These are phyloP conservation scores for Flueggea neowawraea DNA, from an alignment of 441 rosid genomes.

Conservation along the genomic window DNA sequence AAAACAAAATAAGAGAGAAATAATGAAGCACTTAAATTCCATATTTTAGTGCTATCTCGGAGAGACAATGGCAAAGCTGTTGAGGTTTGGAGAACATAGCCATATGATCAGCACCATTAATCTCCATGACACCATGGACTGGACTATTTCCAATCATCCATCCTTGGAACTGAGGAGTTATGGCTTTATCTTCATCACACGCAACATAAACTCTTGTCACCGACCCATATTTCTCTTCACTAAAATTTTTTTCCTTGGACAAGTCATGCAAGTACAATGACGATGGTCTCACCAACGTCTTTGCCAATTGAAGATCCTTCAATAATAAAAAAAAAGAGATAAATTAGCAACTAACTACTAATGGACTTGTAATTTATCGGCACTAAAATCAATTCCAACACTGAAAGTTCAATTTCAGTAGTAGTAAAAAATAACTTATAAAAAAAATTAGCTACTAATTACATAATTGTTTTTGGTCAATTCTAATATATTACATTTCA, in stretches of 20 bases:
- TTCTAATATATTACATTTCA: too few species aligned
- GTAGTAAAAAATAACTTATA: too few species aligned
- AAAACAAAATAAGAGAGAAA: too few species aligned
- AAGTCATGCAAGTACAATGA: conserved; percentile 34
- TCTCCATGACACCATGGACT: conserved; percentile 18
- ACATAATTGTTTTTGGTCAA: neutral
- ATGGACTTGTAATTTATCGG: too few species aligned
- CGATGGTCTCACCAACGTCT: conserved; percentile 39
- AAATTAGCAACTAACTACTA: too few species aligned
- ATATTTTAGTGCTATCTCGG: conserved; percentile 5
- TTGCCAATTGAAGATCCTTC: conserved; percentile 42
- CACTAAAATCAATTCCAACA: too few species aligned
- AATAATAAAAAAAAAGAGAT: too few species aligned
- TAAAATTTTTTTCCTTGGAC: conserved; percentile 16
- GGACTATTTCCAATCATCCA: conserved; percentile 36
- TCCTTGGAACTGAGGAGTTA: conserved; percentile 34
- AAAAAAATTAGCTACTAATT: neutral
- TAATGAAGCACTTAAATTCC: neutral
- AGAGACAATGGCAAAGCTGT: conserved; percentile 11
- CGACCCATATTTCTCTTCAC: conserved; percentile 37
- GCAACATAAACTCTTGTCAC: conserved; percentile 28
- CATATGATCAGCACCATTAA: conserved; percentile 36
- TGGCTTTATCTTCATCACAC: conserved; percentile 32
- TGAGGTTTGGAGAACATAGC: conserved; percentile 22
- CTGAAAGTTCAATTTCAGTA: too few species aligned